phyloP scores from a whole-genome alignment of 495 filamentous ascomycete species.

The Aspergillus bertholletiae region DNA sequence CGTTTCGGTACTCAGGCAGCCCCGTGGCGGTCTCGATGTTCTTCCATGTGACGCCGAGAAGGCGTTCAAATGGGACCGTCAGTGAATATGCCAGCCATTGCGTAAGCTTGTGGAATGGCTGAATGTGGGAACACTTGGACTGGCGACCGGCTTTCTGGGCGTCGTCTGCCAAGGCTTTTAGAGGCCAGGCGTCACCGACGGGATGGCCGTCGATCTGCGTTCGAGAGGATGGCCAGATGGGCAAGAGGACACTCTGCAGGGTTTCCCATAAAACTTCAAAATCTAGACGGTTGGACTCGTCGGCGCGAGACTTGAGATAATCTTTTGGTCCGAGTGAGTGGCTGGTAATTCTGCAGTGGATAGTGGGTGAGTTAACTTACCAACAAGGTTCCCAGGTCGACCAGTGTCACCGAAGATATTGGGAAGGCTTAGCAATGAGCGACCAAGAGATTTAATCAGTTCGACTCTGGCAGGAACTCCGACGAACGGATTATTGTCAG shows the following conservation, averaged over 20 bases:
- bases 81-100: constrained; percentile 90
- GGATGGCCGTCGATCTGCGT: constrained; percentile 48
- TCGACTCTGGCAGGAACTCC: constrained; percentile 46
- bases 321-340: constrained; percentile 26
- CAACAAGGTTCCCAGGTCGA: constrained; percentile 53
- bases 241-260: constrained; percentile 48
- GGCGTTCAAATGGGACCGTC: constrained; percentile 78
- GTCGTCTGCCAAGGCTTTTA: constrained; percentile 20
- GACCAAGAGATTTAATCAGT: constrained; percentile 45
- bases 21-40: constrained; percentile 78
- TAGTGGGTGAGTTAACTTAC: constrained; percentile 22
- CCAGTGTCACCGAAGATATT: constrained; percentile 49
- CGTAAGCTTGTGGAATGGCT: constrained; percentile 80
- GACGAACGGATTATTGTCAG: constrained; percentile 46
- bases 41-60: constrained; percentile 73
- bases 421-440: constrained; percentile 41
- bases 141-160: not conserved
- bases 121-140: constrained; percentile 22
- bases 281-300: constrained; percentile 18
- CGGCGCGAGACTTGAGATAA: constrained; percentile 37
- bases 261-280: constrained; percentile 43
- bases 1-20: constrained; percentile 84
- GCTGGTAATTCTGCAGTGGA: not conserved
- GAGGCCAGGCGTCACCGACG: constrained; percentile 57
- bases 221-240: constrained; percentile 53